phyloP scores from a whole-genome alignment of 768 basidiomycete genomes.

The Panaeolus cyanescens region DNA sequence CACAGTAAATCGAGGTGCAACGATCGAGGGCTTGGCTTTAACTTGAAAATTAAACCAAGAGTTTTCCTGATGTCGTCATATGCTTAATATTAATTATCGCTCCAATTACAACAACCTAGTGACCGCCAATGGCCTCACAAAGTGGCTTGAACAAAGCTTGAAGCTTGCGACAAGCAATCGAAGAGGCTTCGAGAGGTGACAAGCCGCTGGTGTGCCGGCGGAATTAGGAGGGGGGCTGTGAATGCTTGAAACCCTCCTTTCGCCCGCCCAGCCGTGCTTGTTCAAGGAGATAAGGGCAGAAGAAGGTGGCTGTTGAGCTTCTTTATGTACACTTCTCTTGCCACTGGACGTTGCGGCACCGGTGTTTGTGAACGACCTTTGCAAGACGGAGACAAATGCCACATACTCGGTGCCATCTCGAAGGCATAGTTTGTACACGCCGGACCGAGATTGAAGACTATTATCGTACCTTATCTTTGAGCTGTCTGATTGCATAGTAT shows the following conservation, averaged over 20 bases:
- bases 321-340: not conserved
- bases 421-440: too few relatives aligned
- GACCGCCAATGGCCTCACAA: not conserved
- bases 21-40: not conserved
- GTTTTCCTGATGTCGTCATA: not conserved
- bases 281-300: not conserved
- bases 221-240: not conserved
- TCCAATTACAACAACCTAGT: not conserved
- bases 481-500: not conserved
- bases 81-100: not conserved
- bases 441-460: not conserved
- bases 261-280: not conserved
- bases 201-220: not conserved
- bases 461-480: not conserved
- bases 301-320: too few relatives aligned
- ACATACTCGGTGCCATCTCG: not conserved
- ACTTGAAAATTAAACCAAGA: not conserved
- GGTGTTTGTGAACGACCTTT: not conserved
- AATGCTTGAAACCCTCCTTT: not conserved
- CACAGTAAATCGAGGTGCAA: not conserved
- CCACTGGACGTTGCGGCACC: not conserved
- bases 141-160: not conserved
- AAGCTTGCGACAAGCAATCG: not conserved
- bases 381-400: not conserved
- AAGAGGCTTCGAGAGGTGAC: not conserved